Conservation (phyloP, 208 protist species). For the Leishmania tarentolae region DNA sequence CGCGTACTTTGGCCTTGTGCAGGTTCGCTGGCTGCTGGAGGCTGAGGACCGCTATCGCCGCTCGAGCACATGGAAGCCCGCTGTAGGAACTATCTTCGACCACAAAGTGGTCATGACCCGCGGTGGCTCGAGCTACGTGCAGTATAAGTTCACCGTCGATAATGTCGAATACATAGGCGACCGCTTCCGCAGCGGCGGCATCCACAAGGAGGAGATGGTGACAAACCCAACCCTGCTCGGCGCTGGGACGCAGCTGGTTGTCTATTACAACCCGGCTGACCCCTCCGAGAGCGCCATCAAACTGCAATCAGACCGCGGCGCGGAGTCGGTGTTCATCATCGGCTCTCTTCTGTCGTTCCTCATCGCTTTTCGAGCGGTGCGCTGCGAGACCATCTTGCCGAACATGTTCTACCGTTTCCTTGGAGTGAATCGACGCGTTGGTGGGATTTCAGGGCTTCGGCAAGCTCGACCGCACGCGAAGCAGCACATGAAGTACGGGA, state of each 20-base stretch:
- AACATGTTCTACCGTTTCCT: conserved; percentile 93
- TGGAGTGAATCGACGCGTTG: conserved; percentile 70
- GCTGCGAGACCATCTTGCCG: conserved; percentile 92
- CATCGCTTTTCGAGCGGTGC: conserved; percentile 80
- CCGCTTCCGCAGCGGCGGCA: conserved; percentile 82
- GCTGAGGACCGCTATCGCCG: conserved; percentile 86
- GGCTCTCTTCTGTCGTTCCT: conserved; percentile 70
- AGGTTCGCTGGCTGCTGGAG: conserved; percentile 71
- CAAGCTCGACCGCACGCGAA: conserved; percentile 67
- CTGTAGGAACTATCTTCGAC: conserved; percentile 86
- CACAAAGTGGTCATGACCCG: conserved; percentile 89
- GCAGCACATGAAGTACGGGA: conserved; percentile 87
- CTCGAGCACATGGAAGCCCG: conserved; percentile 82
- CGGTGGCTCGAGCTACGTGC: conserved; percentile 77
- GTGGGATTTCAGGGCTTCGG: conserved; percentile 72
- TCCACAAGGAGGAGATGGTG: conserved; percentile 88
- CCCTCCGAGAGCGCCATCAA: conserved; percentile 87
- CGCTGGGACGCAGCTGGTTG: conserved; percentile 83
- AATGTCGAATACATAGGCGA: conserved; percentile 77
- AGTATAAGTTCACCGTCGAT: conserved; percentile 84
- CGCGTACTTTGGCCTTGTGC: conserved; percentile 67
- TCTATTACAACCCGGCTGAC: conserved; percentile 89
- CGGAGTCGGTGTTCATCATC: conserved; percentile 70
- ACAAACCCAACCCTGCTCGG: conserved; percentile 80
- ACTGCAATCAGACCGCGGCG: conserved; percentile 77